These are phyloP conservation scores for Fagopyrum tataricum DNA, from an alignment of 148 eudicot species.

Conservation along the genomic window DNA sequence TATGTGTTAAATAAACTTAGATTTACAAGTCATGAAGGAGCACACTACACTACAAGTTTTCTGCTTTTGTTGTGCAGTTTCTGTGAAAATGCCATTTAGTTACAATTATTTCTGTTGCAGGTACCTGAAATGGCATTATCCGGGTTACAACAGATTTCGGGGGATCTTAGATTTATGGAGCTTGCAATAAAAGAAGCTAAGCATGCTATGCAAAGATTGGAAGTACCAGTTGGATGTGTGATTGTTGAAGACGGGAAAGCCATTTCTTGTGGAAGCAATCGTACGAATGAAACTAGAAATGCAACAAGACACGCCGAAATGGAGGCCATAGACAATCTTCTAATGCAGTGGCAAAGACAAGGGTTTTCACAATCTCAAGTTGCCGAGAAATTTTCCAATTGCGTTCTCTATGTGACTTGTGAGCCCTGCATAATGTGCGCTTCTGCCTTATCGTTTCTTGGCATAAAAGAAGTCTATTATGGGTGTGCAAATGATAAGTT, in stretches of 20 bases:
- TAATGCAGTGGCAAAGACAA: conserved; percentile 54
- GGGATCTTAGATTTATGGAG: conserved; percentile 43
- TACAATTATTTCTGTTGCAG: not conserved
- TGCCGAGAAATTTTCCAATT: conserved; percentile 45
- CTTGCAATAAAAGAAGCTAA: conserved; percentile 72
- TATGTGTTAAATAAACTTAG: not conserved
- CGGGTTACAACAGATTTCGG: conserved; percentile 11
- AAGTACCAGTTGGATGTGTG: conserved; percentile 86
- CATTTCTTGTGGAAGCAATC: conserved; percentile 67
- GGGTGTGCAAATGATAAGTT: conserved; percentile 90
- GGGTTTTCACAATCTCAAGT: conserved; percentile 50
- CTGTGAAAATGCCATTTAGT: not conserved
- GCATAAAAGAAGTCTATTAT: conserved; percentile 75
- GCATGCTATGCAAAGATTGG: conserved; percentile 54
- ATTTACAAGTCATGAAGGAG: not conserved
- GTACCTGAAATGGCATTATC: conserved; percentile 21
- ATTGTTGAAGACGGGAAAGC: conserved; percentile 51
- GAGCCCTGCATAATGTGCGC: conserved; percentile 99
- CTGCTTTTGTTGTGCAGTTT: not conserved
- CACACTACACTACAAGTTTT: too few relatives aligned
- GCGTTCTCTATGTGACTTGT: conserved; percentile 80
- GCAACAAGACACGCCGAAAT: conserved; percentile 89
- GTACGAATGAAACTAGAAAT: conserved; percentile 77
- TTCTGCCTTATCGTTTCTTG: conserved; percentile 71
- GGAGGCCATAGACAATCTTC: conserved; percentile 71